Percentiles rank a stretch among this genome's conserved stretches.
Evolutionary conservation across 306 rosid species (phyloP).

Genomic region (Herpetospermum pedunculosum): DNA sequence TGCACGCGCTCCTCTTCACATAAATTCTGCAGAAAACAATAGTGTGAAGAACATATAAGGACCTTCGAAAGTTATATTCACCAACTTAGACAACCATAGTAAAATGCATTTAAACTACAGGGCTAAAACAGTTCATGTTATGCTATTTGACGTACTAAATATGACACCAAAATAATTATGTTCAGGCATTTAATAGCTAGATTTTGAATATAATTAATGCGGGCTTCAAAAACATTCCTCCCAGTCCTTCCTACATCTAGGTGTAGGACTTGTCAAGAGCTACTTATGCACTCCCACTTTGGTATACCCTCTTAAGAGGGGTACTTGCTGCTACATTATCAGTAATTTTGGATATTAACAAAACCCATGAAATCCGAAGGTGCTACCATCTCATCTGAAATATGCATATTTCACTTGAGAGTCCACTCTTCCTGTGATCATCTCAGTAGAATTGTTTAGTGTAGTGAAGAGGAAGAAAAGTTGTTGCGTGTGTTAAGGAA

Average conservation of each 20-base stretch:
- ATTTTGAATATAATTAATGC: background rate
- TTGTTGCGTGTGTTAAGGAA: background rate
- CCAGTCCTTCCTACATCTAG: background rate
- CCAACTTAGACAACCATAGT: background rate
- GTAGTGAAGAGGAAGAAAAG: background rate
- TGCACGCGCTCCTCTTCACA: constrained; percentile 70
- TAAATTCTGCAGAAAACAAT: constrained; percentile 39
- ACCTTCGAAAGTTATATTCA: background rate
- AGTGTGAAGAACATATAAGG: background rate
- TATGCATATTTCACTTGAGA: background rate
- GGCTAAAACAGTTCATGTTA: background rate
- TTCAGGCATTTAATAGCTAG: background rate
- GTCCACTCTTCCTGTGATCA: background rate
- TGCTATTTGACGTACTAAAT: background rate
- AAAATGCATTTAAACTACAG: background rate
- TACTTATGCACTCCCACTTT: background rate
- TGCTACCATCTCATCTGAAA: background rate
- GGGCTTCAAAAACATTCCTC: background rate
- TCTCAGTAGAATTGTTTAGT: background rate
- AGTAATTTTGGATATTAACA: background rate
- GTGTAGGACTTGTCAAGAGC: background rate
- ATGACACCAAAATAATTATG: background rate
- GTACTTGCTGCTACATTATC: background rate
- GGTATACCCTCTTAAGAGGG: background rate
- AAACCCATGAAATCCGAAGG: background rate